Evolutionary conservation across 768 basidiomycete genomes (phyloP), one percentile per base, ranked within the genome.

Genomic region (Russula foetens): DNA sequence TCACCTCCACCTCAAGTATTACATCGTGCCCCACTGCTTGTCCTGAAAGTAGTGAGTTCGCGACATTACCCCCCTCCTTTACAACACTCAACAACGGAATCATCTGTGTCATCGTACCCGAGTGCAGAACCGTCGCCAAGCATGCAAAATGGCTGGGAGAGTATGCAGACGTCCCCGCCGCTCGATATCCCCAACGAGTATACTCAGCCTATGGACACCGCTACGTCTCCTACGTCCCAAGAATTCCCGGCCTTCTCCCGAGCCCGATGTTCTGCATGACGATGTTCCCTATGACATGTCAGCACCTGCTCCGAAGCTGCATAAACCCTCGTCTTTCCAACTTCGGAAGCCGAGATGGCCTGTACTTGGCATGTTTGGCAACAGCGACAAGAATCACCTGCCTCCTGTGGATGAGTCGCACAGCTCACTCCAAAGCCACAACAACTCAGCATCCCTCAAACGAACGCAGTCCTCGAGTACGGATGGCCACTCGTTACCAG

Each of bases 381-480:
- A 79, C 49, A 78, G 81, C 44, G 88, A 91, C 69, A 89, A 89
- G 67, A 76, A 76, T 19, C 79, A 84, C 7, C 74, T 90, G 8
- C 82, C 88, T 39, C 86, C 88, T 38, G 82, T 90, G 39, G 88
- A 90, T 46, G 89, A 92, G 75, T 75, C 81, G 21, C 81, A 82
- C 14, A 76, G 80, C 43, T 73, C 77, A 31, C 75, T 82, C 41
- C 60, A 48, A 48, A 49, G 24, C 74, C 77, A 58, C 23, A 76
- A 73, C 60, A 82, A 80, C 56, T 81, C 79, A 6, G 80, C 85
- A 28, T 84, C 85, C 3, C 81, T 89, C 70, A 92, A 92, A 71
- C 86, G 90, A 58, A 79, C 87, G 24, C 84, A 89, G 65, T 88
- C 90, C 19, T 82, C 84, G 24, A 88, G 89, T 68, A 85, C 65